Evolutionary conservation across 331 rosid genomes (phyloP).

Genomic region (Telfairia occidentalis): DNA sequence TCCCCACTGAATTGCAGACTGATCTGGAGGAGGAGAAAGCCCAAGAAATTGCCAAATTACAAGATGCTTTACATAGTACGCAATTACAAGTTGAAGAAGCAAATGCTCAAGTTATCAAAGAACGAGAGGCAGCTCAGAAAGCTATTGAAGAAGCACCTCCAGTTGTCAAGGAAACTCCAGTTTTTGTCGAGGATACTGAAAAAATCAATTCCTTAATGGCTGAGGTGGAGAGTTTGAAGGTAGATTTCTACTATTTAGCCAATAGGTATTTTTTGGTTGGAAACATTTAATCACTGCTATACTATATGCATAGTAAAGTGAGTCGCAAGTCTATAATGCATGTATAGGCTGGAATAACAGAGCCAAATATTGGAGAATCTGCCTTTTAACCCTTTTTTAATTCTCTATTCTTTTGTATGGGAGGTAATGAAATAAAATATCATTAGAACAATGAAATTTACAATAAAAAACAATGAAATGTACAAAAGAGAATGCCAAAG

Average conservation of each 20-base stretch:
- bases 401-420: neutral
- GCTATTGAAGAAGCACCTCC: conserved; percentile 98
- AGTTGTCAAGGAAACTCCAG: conserved; percentile 95
- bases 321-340: neutral
- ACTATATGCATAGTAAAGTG: neutral
- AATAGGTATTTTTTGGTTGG: neutral
- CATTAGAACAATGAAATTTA: neutral
- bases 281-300: neutral
- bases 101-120: conserved; percentile 67
- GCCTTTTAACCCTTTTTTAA: neutral
- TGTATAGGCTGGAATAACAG: neutral
- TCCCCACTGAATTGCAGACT: conserved; percentile 39
- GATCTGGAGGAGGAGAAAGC: conserved; percentile 95
- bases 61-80: conserved; percentile 63
- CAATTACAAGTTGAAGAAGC: conserved; percentile 88
- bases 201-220: conserved; percentile 66
- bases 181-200: conserved; percentile 75
- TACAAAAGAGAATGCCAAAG: no score
- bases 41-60: conserved; percentile 70
- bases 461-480: no score
- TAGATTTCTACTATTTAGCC: conserved; percentile 22
- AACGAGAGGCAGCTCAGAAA: conserved; percentile 70
- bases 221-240: conserved; percentile 84
- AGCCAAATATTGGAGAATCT: neutral
- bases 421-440: neutral